Evolutionary conservation across 768 basidiomycete species (phyloP).

Genomic region (Lactifluus volemus): DNA sequence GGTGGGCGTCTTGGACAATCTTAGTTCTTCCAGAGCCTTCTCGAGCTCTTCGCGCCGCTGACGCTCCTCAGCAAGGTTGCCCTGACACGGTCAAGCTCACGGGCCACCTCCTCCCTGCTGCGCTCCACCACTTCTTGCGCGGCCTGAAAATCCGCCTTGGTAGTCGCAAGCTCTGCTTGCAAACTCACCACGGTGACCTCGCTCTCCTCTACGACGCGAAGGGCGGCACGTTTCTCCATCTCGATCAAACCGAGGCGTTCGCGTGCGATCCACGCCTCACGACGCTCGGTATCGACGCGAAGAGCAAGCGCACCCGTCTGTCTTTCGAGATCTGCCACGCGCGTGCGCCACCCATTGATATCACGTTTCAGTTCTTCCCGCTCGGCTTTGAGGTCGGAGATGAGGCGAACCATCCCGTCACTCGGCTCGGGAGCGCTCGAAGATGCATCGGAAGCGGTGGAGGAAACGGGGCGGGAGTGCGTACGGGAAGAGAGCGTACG

Average conservation of each 20-base stretch:
- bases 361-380: conserved; percentile 84
- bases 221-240: conserved; percentile 53
- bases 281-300: conserved; percentile 67
- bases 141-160: conserved; percentile 32
- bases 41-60: conserved; percentile 41
- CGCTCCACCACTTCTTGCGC: conserved; percentile 27
- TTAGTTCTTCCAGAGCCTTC: conserved; percentile 39
- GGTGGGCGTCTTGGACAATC: conserved; percentile 39
- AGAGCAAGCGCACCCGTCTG: conserved; percentile 55
- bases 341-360: conserved; percentile 75
- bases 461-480: conserved; percentile 33
- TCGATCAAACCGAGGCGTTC: conserved; percentile 60
- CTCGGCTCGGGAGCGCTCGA: conserved; percentile 40
- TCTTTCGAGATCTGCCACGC: conserved; percentile 71
- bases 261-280: conserved; percentile 78
- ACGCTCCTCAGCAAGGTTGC: conserved; percentile 34
- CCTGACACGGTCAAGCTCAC: conserved; percentile 24
- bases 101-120: conserved; percentile 12
- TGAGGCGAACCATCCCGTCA: conserved; percentile 70
- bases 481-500: conserved; percentile 46
- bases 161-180: conserved; percentile 24
- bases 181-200: conserved; percentile 17
- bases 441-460: conserved; percentile 40
- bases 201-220: conserved; percentile 32
- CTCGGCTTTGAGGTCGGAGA: conserved; percentile 77